Evolutionary conservation across 2,329 filamentous ascomycete species (phyloP), one percentile per base, ranked within the genome.

Genomic region (Geosmithia putterillii): DNA sequence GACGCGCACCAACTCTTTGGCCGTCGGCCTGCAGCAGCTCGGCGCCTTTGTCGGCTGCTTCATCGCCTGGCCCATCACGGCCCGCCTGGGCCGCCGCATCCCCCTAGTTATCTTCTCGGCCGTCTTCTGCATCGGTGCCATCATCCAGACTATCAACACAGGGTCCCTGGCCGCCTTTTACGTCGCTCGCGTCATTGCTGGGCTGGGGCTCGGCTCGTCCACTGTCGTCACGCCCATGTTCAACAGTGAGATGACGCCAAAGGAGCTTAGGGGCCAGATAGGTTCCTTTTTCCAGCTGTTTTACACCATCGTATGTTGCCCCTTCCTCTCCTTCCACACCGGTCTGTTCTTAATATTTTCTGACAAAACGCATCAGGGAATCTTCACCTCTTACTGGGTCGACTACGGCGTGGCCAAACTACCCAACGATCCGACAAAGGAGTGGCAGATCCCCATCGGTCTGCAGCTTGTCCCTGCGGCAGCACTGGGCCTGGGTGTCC

Each of bases 361-460:
- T 32, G 15, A 32, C 28, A 32, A 9, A 32, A 6, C 28, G 10
- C 28, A n/a, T n/a, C 17, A 48, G 45, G 44, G 45, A 17, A 47
- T 47, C 28, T 46, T 46, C 19, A 45, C 47, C 3, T 47, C 44
- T 10, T 49, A 46, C 41, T 47, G 45, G 47, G 39, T 46, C 18
- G 44, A 47, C 25, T 49, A 49, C 28, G 46, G 42, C 1, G 46
- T 44, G 4, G 42, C 41, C 4, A 41, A 38, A 39, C 37, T 45
- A 19, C 25, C 43, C 9, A 17, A 41, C 21, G 39, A 42, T 5
- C 41, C 40, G 2, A 45, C 65, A 0, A 54, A 54, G 2, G 71
- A 76, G 55, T 77, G 72, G 74, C 72, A 74, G 54, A 64, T 76
- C 22, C 73, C 72, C 1, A 65, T 77, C 43, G 71, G 67, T 0